Evolutionary conservation across 2,329 filamentous ascomycete genomes (phyloP), one percentile per base, ranked within the genome.

Genomic region (Emergomyces africanus): DNA sequence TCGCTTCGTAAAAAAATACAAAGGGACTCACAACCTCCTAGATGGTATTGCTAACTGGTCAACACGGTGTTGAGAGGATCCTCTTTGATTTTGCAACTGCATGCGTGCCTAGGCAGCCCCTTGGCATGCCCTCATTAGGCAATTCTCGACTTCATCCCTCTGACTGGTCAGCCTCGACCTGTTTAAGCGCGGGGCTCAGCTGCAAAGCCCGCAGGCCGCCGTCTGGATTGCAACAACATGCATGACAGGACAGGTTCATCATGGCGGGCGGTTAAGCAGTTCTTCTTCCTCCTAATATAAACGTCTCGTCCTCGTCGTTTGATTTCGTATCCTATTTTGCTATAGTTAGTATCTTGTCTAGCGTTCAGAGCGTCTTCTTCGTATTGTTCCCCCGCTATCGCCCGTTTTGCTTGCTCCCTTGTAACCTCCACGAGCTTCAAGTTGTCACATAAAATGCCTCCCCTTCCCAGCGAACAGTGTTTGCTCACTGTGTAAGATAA

Each of bases 401-500:
- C 49, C 9, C 42, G 14, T 25, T 46, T 30, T 50, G 25, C 25
- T 20, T 20, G 25, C 8, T n/a, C 4, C 33, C 25, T 50, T 15
- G 14, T 30, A 33, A n/a, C 25, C 12, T 25, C 12, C 25, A 42
- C 23, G 15, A 28, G 41, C 41, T 28, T n/a, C n/a, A n/a, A n/a
- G n/a, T n/a, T 25, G 51, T 39, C 39, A 5, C 33, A 37, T 37
- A 68, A 58, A 57, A 79, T 79, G 77, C 76, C 77, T 67, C 74
- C 72, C 37, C 68, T 73, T 53, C 70, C 73, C 15, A 74, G 75
- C 61, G 77, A 79, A 70, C 75, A 78, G 63, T 70, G 72, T 57
- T 60, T 77, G 57, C 66, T 77, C 63, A 78, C 75, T 37, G 68
- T 77, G 77, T 79, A 66, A 74, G 75, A 69, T 48, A 48, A 57